Percentiles rank a stretch among this genome's conserved stretches.
Evolutionary conservation across 208 protist species (phyloP).

Genomic region (Leishmania mexicana): DNA sequence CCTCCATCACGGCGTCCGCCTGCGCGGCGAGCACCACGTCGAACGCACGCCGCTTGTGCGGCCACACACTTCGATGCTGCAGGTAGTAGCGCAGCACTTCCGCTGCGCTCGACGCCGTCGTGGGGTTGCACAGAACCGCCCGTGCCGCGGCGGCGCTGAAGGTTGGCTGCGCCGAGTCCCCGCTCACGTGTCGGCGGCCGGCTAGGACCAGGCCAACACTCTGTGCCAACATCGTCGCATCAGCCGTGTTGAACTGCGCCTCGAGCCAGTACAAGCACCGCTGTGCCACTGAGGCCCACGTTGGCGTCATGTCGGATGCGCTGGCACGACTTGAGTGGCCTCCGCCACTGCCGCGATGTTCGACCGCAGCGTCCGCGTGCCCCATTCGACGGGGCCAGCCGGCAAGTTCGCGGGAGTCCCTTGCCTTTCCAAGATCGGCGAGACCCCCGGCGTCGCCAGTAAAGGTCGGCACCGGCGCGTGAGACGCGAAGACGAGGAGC

Average conservation of each 20-base stretch:
- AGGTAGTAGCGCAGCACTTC: constrained; percentile 12
- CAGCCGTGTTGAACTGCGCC: constrained; percentile 24
- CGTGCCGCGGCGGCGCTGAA: not conserved
- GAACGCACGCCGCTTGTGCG: constrained; percentile 1
- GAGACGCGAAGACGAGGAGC: constrained; percentile 32
- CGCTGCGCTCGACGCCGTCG: not conserved
- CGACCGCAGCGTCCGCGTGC: not conserved
- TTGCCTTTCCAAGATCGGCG: not conserved
- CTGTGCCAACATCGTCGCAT: not conserved
- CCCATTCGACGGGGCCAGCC: not conserved
- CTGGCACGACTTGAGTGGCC: not conserved
- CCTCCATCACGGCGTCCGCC: constrained; percentile 15
- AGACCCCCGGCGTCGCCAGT: constrained; percentile 3
- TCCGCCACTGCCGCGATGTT: not conserved
- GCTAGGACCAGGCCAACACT: not conserved
- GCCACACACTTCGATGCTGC: constrained; percentile 5
- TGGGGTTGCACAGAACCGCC: not conserved
- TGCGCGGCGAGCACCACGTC: constrained; percentile 21
- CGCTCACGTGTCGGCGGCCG: not conserved
- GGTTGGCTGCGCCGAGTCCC: not conserved
- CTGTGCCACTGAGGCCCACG: constrained; percentile 14
- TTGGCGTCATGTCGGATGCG: not conserved
- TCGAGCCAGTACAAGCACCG: constrained; percentile 33
- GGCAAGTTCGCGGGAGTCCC: not conserved
- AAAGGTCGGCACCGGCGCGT: constrained; percentile 20